These are phyloP conservation scores for Yamadazyma aaseri DNA, from an alignment of 1,139 yeast species.

Conservation along the genomic window DNA sequence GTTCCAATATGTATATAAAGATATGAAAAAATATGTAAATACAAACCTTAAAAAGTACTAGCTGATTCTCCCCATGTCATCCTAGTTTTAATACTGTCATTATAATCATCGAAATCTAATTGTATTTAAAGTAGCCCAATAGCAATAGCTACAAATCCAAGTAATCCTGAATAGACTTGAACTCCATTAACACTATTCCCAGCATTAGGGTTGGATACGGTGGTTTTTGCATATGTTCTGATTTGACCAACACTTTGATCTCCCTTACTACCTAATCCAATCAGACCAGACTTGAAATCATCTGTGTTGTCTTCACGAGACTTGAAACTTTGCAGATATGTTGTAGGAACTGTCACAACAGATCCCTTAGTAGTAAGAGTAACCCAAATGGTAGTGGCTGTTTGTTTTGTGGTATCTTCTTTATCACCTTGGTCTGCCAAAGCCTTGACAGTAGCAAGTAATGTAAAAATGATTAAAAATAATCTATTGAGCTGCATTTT, in stretches of 20 bases:
- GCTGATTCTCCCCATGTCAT: background rate
- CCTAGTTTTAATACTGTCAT: background rate
- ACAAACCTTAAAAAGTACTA: no score
- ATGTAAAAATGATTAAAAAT: constrained; percentile 12
- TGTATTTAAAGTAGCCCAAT: constrained; percentile 1
- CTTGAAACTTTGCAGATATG: constrained; percentile 34
- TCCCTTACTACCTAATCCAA: constrained; percentile 35
- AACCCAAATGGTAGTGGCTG: constrained; percentile 32
- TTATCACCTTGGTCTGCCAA: constrained; percentile 26
- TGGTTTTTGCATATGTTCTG: constrained; percentile 30
- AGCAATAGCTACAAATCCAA: constrained; percentile 8
- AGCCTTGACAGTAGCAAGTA: constrained; percentile 14
- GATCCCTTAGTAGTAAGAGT: constrained; percentile 36
- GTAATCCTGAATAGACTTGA: constrained; percentile 7
- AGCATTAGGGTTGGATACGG: constrained; percentile 11
- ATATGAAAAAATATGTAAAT: no score
- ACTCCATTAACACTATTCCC: constrained; percentile 2
- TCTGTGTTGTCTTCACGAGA: constrained; percentile 22
- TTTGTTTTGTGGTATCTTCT: constrained; percentile 13
- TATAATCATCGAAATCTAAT: background rate
- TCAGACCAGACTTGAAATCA: constrained; percentile 26
- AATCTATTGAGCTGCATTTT: background rate
- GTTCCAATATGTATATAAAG: constrained; percentile 3
- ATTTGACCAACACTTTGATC: constrained; percentile 35
- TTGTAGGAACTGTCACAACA: constrained; percentile 25